Base-by-base conservation (phyloP, 192 early-diverging fungal genomes). In the Mortierella claussenii region DNA sequence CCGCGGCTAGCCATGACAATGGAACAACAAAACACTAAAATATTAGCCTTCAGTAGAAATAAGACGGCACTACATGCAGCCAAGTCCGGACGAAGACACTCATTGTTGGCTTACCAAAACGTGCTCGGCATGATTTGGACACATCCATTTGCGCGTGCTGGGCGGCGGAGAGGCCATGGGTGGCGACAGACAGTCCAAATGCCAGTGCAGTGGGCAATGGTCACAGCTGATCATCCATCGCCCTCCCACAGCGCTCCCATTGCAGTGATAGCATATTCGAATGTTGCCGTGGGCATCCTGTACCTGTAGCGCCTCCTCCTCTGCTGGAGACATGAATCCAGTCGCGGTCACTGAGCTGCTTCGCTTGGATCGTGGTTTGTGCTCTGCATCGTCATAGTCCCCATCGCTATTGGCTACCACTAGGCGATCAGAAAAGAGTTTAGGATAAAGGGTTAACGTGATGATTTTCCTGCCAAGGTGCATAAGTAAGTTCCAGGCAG, bases 181-280 rank as follows among this genome's bases (percentile, higher is more conserved):
- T 11, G 82, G 86, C 13, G 79, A 75, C 20, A 85, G 48, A 53
- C 86, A 87, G 40, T 87, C 86, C 40, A 87, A 45, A 42, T 87
- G 86, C 86, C 86, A 87, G 43, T 79, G 69, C 8, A 85, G 44
- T 26, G 80, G 53, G 48, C 86, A 87, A 47, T 82, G 80, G 45
- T 85, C 84, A 52, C 86, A 87, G 18, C 78, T 71, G 23, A 85
- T 62, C 50, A 87, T 83, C 51, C 74, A 69, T 43, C 59, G 62
- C 17, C 57, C 59, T 12, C 54, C 50, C 1, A 79, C 24, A 0
- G 82, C 80, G 40, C 80, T 79, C 45, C 74, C 81, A 30, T 68
- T 49, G 60, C 85, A 86, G 13, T 58, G 49, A 32, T 68, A 83
- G 58, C 84, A 86, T 20, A 74, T 28, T 20, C 81, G 71, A 36